Percentiles rank a stretch among this genome's conserved stretches.
Evolutionary conservation across 495 filamentous ascomycete species (phyloP).

Genomic region (Talaromyces borbonicus): DNA sequence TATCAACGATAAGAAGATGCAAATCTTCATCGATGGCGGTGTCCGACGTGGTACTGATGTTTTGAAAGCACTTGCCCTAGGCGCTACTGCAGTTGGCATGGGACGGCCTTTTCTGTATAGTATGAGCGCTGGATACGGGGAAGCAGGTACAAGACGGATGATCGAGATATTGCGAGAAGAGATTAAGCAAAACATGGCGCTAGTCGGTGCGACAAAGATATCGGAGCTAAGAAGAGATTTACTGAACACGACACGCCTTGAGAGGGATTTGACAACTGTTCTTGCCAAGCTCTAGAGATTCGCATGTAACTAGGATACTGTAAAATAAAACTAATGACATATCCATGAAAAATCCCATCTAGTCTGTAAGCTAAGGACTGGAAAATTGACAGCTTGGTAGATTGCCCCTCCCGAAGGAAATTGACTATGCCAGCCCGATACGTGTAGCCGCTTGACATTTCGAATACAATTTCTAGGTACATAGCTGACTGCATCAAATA

Average conservation of each 20-base stretch:
- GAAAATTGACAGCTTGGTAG: no score
- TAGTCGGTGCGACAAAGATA: constrained; percentile 21
- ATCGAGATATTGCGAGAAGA: constrained; percentile 27
- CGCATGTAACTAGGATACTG: no score
- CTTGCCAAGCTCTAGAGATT: constrained; percentile 26
- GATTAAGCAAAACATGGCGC: constrained; percentile 31
- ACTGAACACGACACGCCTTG: constrained; percentile 27
- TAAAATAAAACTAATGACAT: no score
- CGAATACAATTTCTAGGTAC: no score
- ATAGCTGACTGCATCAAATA: no score
- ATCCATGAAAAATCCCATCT: no score
- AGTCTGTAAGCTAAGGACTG: no score
- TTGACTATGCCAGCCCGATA: no score
- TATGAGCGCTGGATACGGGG: constrained; percentile 52
- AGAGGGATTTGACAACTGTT: constrained; percentile 24
- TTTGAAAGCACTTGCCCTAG: constrained; percentile 77
- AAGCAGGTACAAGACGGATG: constrained; percentile 23
- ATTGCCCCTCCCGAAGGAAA: no score
- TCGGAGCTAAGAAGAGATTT: constrained; percentile 22
- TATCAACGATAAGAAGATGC: constrained; percentile 53
- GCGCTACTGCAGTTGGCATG: constrained; percentile 76
- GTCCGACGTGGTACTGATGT: constrained; percentile 78
- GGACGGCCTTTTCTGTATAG: constrained; percentile 80
- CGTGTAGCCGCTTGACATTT: no score
- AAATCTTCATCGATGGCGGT: constrained; percentile 78